Percentiles rank a stretch among this genome's conserved stretches.
These are phyloP conservation scores for Pleurotus platypus DNA, from an alignment of 768 basidiomycete genomes.

Conservation along the genomic window DNA sequence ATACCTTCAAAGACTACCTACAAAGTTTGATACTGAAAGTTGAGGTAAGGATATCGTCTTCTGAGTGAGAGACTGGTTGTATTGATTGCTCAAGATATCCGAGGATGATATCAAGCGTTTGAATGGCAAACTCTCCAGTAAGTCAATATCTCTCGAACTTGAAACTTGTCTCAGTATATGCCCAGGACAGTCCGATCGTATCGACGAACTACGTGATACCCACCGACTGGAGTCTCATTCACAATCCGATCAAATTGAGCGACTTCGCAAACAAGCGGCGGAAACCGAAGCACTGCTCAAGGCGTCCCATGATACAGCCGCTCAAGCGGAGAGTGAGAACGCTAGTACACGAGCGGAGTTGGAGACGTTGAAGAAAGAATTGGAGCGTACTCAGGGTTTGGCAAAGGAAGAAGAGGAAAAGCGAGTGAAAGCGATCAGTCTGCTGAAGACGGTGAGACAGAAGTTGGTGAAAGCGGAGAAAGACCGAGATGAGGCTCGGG, in stretches of 20 bases:
- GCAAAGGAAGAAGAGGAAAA: conserved; percentile 98
- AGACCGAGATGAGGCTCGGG: conserved; percentile 77
- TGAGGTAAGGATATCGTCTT: conserved; percentile 47
- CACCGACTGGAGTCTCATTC: conserved; percentile 81
- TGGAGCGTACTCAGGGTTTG: conserved; percentile 51
- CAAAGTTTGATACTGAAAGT: conserved; percentile 61
- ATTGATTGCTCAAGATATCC: conserved; percentile 41
- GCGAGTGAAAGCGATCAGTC: conserved; percentile 85
- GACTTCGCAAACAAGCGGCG: conserved; percentile 60
- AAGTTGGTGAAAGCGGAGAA: conserved; percentile 97
- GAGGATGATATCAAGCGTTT: conserved; percentile 80
- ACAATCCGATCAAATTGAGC: conserved; percentile 70
- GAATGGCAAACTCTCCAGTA: conserved; percentile 69
- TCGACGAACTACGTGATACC: conserved; percentile 82
- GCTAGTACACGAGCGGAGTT: conserved; percentile 53
- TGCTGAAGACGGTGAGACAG: conserved; percentile 93
- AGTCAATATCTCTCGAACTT: conserved; percentile 16
- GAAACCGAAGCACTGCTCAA: conserved; percentile 70
- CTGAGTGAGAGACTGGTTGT: neutral
- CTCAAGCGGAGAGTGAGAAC: conserved; percentile 45
- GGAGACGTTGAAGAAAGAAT: conserved; percentile 57
- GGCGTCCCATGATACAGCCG: conserved; percentile 47
- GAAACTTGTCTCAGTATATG: neutral
- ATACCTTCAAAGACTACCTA: conserved; percentile 72
- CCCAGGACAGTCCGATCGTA: conserved; percentile 78